Conservation (phyloP, 345 rosid genomes). For the Excoecaria cochinchinensis region DNA sequence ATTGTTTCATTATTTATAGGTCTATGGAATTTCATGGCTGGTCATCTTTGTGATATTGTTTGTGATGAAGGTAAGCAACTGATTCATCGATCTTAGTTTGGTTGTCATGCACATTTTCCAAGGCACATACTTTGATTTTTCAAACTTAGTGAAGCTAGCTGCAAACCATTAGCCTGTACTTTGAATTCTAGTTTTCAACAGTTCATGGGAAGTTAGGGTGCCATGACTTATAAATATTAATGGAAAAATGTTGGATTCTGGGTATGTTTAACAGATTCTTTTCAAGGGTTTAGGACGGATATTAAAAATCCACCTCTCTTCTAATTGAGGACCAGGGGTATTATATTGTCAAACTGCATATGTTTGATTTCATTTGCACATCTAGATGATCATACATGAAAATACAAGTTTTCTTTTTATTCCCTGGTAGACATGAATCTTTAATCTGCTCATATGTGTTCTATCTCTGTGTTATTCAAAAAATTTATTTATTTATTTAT, state of each 20-base stretch:
- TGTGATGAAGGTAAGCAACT: conserved; percentile 85
- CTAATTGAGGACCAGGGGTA: not conserved
- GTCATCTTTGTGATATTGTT: conserved; percentile 84
- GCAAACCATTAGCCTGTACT: not conserved
- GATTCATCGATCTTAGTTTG: conserved; percentile 2
- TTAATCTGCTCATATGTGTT: not conserved
- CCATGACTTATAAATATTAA: too few relatives aligned
- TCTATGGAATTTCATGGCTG: conserved; percentile 93
- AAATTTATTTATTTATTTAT: not conserved
- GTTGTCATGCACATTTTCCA: not conserved
- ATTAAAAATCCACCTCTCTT: not conserved
- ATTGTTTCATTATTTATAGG: conserved; percentile 42
- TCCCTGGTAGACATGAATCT: conserved; percentile 13
- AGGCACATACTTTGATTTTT: not conserved
- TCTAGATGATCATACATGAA: not conserved
- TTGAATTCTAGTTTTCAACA: not conserved
- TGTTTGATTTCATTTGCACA: not conserved
- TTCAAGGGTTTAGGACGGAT: not conserved
- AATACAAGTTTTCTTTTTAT: not conserved
- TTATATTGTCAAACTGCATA: not conserved
- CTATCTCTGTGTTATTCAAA: conserved; percentile 3
- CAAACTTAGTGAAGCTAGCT: not conserved
- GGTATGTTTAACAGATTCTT: not conserved
- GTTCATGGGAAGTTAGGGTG: not conserved
- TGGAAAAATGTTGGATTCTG: not conserved